Evolutionary conservation across 2,329 filamentous ascomycete species (phyloP).

Genomic region (Graphiopsis chlorocephala): DNA sequence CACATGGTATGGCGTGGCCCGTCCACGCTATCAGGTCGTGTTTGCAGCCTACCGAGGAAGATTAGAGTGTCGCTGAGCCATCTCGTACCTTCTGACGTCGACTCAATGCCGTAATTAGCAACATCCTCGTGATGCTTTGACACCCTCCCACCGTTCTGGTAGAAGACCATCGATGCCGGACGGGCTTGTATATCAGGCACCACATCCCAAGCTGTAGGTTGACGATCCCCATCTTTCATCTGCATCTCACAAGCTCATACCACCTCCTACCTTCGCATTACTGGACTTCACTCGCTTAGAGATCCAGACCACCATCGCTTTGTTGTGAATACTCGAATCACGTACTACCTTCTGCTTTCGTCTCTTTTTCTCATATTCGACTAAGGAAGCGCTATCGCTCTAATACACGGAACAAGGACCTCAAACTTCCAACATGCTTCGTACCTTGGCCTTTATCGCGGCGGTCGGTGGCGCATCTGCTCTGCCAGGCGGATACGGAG

Average conservation of each 20-base stretch:
- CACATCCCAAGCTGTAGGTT: slow-evolving; percentile 5
- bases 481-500: slow-evolving; percentile 9
- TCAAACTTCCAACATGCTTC: slow-evolving; percentile 8
- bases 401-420: neutral
- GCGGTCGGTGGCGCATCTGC: slow-evolving; percentile 11
- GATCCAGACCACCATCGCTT: slow-evolving; percentile 10
- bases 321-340: neutral
- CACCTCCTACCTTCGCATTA: slow-evolving; percentile 4
- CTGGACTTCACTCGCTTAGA: slow-evolving; percentile 14
- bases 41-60: neutral
- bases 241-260: slow-evolving; percentile 1
- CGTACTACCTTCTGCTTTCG: neutral
- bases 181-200: slow-evolving; percentile 8
- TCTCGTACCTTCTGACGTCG: slow-evolving; percentile 8
- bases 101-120: slow-evolving; percentile 8
- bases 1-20: slow-evolving; percentile 6
- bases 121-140: slow-evolving; percentile 14
- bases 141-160: neutral
- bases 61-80: slow-evolving; percentile 8
- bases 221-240: neutral
- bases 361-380: neutral
- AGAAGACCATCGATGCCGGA: slow-evolving; percentile 1
- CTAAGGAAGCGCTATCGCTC: neutral
- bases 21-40: slow-evolving; percentile 14
- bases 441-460: slow-evolving; percentile 13